These are phyloP conservation scores for Trichoderma harzianum DNA, from an alignment of 2,329 filamentous ascomycete species.

Conservation along the genomic window DNA sequence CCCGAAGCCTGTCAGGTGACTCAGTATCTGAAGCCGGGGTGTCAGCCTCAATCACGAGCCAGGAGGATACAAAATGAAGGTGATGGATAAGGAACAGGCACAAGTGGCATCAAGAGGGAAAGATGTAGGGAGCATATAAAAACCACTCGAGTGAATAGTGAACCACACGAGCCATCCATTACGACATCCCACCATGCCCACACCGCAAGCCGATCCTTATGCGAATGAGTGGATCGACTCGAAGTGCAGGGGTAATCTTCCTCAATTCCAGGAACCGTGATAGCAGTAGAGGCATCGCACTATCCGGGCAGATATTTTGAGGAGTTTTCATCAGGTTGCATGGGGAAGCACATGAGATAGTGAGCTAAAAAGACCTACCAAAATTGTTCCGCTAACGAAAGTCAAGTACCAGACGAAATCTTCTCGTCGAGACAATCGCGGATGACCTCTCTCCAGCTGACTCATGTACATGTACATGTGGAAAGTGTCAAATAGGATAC, in stretches of 20 bases:
- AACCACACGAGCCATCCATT: slow-evolving; percentile 65
- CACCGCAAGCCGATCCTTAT: slow-evolving; percentile 62
- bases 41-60: slow-evolving; percentile 21
- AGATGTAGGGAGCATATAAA: slow-evolving; percentile 61
- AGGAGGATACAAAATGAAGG: neutral
- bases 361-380: slow-evolving; percentile 60
- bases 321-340: slow-evolving; percentile 31
- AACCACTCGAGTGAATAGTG: slow-evolving; percentile 58
- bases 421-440: slow-evolving; percentile 70
- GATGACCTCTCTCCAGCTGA: slow-evolving; percentile 67
- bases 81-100: neutral
- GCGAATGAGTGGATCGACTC: slow-evolving; percentile 62
- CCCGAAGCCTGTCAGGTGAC: slow-evolving; percentile 32
- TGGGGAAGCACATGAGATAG: slow-evolving; percentile 18
- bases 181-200: slow-evolving; percentile 73
- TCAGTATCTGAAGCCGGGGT: slow-evolving; percentile 28
- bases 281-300: slow-evolving; percentile 62
- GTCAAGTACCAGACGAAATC: slow-evolving; percentile 78
- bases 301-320: slow-evolving; percentile 78
- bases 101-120: neutral
- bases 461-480: slow-evolving; percentile 73
- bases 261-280: slow-evolving; percentile 82
- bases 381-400: slow-evolving; percentile 67
- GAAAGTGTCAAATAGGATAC: slow-evolving; percentile 70
- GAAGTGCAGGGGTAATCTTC: slow-evolving; percentile 71